phyloP scores from a whole-genome alignment of 192 early-diverging fungal genomes.

The Coemansia sp. region DNA sequence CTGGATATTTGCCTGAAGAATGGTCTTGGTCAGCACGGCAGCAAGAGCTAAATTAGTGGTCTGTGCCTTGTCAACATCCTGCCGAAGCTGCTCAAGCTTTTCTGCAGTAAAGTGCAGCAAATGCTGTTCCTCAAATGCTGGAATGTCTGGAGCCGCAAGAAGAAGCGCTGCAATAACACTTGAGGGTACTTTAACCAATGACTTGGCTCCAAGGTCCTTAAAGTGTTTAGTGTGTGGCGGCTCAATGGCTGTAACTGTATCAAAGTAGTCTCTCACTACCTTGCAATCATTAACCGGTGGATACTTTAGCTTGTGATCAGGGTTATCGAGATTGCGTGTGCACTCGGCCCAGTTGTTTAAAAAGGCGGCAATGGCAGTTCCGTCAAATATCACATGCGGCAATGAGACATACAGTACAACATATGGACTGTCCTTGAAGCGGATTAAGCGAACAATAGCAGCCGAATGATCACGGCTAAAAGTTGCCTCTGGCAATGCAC shows the following conservation, averaged over 20 bases:
- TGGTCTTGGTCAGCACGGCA: conserved; percentile 21
- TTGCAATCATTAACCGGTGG: conserved; percentile 29
- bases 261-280: conserved; percentile 28
- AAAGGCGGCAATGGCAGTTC: conserved; percentile 14
- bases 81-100: conserved; percentile 36
- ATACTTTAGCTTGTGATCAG: conserved; percentile 5
- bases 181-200: conserved; percentile 1
- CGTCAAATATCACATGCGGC: conserved; percentile 46
- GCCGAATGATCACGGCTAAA: conserved; percentile 33
- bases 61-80: conserved; percentile 28
- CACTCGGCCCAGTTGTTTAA: conserved; percentile 46
- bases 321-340: conserved; percentile 24
- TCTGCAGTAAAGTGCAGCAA: conserved; percentile 31
- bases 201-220: conserved; percentile 10
- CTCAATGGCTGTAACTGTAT: conserved; percentile 14
- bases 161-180: conserved; percentile 31
- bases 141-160: conserved; percentile 31
- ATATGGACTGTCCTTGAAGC: conserved; percentile 39
- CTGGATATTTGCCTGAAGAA: conserved; percentile 25
- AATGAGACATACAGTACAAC: conserved; percentile 30
- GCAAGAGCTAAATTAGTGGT: conserved; percentile 21
- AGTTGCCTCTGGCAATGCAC: conserved; percentile 21
- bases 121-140: conserved; percentile 30
- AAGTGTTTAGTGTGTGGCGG: conserved; percentile 38
- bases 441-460: conserved; percentile 25